Base-by-base conservation (phyloP, 2,329 filamentous ascomycete genomes). In the Cytospora piceae region DNA sequence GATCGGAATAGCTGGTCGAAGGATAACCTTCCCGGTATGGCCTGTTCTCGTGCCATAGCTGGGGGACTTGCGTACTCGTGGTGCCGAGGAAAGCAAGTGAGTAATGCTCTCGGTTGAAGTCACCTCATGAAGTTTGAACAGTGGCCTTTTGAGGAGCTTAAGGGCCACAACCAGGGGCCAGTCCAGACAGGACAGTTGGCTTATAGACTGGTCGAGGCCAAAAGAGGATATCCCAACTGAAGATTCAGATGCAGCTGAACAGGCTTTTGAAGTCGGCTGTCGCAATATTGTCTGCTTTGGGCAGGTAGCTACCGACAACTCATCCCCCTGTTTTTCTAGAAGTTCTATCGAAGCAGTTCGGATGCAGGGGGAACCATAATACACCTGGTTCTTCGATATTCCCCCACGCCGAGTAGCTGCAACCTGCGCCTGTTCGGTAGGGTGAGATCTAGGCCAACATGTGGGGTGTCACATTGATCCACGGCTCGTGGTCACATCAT, bases 1-100 rank as follows among this genome's bases (percentile, higher is more conserved):
- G 62, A 59, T 27, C 56, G 62, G 51, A 64, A 64, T 27, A 64
- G 62, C 20, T 29, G 51, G 56, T 55, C 62, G 27, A 64, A 64
- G 3, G 27, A n/a, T 24, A 27, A 20, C 39, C 20, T 42, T 58
- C 42, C 62, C 5, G 62, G 14, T 32, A 20, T 12, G 34, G 62
- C 39, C 12, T 55, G 34, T 20, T 64, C 56, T 22, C 62, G 62
- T n/a, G 62, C 57, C 62, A 64, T 60, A 2, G 14, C 52, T n/a
- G 39, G 20, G 20, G 2, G 15, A 39, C 12, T 39, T 39, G 37
- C 12, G 37, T 39, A 11, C 12, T 39, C 6, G 5, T 39, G 3
- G 37, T 17, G 12, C 15, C 37, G 37, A 17, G 4, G 12, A 17
- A 39, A 39, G 37, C 2, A 39, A 34, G 32, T 17, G 2, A 39